Evolutionary conservation across 768 basidiomycete genomes (phyloP), one percentile per base, ranked within the genome.

Genomic region (Termitomyces sp.): DNA sequence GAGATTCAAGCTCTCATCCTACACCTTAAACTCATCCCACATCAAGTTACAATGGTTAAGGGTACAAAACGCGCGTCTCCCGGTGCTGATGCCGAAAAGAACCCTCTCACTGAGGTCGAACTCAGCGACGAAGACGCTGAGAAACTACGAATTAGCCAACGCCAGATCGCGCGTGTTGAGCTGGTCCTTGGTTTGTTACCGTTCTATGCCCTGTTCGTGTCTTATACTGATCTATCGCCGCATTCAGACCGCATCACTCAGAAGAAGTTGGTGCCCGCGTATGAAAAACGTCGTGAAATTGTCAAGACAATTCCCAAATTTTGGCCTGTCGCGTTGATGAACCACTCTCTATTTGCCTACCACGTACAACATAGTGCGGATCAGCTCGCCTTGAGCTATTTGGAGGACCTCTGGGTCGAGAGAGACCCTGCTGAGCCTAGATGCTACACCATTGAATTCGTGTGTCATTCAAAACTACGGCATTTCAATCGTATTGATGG

Each of bases 371-470:
- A 91, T 69, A 80, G 76, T 54, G 80, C 85, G 20, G 94, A 97
- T 73, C 84, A 87, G 69, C 78, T 85, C 60, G 94, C 94, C 13
- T 72, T 97, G 72, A 86, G 81, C 70, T 91, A 88, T 70, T 76
- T 95, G 58, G 87, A 92, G 67, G 92, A 96, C 65, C 63, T 97
- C 22, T 94, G 93, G 90, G 76, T 96, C 37, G 79, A 75, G 57
- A 84, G 90, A 55, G 86, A 95, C 68, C 65, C 79, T 42, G 70
- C 72, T 44, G 94, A 97, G 70, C 85, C 86, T 56, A 76, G 94
- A 65, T 87, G 86, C 67, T 96, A 87, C 75, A 88, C 86, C 51
- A 72, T 96, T 55, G 88, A 94, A 77, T 93, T 97, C 73, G 94
- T 95, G 71, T 67, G 94, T 84, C 33, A 47, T 20, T 36, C 22